phyloP scores from a whole-genome alignment of 306 rosid genomes.

The Gillenia trifoliata region DNA sequence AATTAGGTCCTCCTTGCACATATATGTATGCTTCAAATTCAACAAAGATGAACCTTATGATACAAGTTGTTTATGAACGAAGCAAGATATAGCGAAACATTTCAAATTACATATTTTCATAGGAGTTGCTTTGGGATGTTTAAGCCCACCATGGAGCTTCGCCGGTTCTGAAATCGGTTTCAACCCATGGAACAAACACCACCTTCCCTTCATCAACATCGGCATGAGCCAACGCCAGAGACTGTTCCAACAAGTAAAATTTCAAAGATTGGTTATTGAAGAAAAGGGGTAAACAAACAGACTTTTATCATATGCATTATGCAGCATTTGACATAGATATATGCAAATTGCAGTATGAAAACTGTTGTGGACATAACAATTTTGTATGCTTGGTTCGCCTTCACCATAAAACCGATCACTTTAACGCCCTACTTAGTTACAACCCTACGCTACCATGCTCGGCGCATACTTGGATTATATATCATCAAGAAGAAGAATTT shows the following conservation, averaged over 20 bases:
- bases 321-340: background rate
- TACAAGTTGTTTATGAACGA: conserved; percentile 7
- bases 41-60: conserved; percentile 13
- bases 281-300: conserved; percentile 3
- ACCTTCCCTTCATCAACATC: conserved; percentile 78
- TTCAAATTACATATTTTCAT: background rate
- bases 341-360: background rate
- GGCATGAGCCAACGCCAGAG: conserved; percentile 73
- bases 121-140: conserved; percentile 3
- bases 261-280: conserved; percentile 1
- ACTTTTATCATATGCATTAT: background rate
- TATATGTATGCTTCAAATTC: background rate
- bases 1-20: conserved; percentile 11
- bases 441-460: no score
- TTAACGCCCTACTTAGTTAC: background rate
- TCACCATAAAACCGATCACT: no score
- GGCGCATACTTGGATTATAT: background rate
- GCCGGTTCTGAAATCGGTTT: conserved; percentile 92
- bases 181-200: conserved; percentile 84
- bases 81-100: background rate
- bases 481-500: background rate
- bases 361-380: no score
- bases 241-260: conserved; percentile 39
- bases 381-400: no score
- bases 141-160: conserved; percentile 87